Evolutionary conservation across 169 alveolate species (phyloP).

Genomic region (Miamiensis avidus): DNA sequence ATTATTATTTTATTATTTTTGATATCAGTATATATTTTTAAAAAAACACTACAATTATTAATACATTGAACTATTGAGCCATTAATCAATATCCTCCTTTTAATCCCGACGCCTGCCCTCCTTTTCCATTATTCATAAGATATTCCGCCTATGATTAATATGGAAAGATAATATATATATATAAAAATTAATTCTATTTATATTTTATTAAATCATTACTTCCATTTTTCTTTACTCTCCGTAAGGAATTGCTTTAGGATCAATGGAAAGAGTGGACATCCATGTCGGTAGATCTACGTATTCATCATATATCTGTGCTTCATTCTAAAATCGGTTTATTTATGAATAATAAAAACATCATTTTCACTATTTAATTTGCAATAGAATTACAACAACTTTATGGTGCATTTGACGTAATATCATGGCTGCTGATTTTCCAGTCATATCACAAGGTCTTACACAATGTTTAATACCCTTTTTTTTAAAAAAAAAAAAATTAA

Average conservation of each 20-base stretch:
- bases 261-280: conserved; percentile 55
- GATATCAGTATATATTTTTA: no score
- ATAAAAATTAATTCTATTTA: no score
- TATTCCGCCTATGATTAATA: background rate
- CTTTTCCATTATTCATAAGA: background rate
- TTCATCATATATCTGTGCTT: conserved; percentile 64
- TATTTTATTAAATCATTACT: background rate
- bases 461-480: conserved; percentile 79
- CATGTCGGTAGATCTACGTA: conserved; percentile 61
- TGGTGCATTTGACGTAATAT: conserved; percentile 77
- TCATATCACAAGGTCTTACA: conserved; percentile 83
- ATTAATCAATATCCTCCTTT: no score
- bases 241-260: conserved; percentile 60
- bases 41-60: no score
- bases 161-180: no score
- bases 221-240: conserved; percentile 64
- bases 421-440: conserved; percentile 77
- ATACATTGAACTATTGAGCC: no score
- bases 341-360: no score
- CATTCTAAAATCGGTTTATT: conserved; percentile 19
- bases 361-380: background rate
- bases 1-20: no score
- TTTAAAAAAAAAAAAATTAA: no score
- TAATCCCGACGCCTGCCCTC: background rate
- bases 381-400: conserved; percentile 36